Evolutionary conservation across 495 filamentous ascomycete species (phyloP).

Genomic region (Penicillium flavigenum): DNA sequence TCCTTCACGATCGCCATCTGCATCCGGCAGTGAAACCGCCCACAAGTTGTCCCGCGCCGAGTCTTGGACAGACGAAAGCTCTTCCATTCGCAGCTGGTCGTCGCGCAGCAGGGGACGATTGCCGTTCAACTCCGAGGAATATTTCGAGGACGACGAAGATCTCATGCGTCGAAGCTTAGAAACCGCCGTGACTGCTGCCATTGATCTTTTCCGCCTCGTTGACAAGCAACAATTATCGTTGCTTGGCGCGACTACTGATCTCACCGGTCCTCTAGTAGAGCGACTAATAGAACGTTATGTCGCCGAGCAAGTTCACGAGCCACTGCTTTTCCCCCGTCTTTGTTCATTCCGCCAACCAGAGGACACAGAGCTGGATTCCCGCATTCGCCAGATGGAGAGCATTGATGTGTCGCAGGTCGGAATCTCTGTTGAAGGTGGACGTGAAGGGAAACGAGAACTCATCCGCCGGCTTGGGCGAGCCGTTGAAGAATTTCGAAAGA

Average conservation of each 20-base stretch:
- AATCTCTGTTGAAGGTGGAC: slow-evolving; percentile 73
- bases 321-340: slow-evolving; percentile 78
- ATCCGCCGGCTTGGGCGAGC: slow-evolving; percentile 68
- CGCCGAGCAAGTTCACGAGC: slow-evolving; percentile 87
- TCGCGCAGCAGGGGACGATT: slow-evolving; percentile 37
- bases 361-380: slow-evolving; percentile 86
- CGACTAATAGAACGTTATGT: slow-evolving; percentile 93
- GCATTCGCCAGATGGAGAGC: slow-evolving; percentile 87
- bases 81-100: slow-evolving; percentile 40
- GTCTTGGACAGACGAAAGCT: slow-evolving; percentile 30
- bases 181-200: slow-evolving; percentile 86
- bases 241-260: slow-evolving; percentile 86
- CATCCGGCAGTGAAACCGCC: slow-evolving; percentile 31
- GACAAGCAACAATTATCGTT: slow-evolving; percentile 94
- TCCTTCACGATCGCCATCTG: slow-evolving; percentile 57
- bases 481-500: slow-evolving; percentile 86
- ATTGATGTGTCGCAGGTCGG: slow-evolving; percentile 95
- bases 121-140: slow-evolving; percentile 50
- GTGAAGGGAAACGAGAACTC: slow-evolving; percentile 68
- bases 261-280: slow-evolving; percentile 91
- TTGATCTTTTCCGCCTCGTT: slow-evolving; percentile 92
- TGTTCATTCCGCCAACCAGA: slow-evolving; percentile 74
- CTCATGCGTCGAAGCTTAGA: slow-evolving; percentile 82
- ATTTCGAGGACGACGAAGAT: slow-evolving; percentile 82
- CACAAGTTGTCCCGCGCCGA: slow-evolving; percentile 27